phyloP scores from a whole-genome alignment of 331 rosid species.

The Quercus tomentella region DNA sequence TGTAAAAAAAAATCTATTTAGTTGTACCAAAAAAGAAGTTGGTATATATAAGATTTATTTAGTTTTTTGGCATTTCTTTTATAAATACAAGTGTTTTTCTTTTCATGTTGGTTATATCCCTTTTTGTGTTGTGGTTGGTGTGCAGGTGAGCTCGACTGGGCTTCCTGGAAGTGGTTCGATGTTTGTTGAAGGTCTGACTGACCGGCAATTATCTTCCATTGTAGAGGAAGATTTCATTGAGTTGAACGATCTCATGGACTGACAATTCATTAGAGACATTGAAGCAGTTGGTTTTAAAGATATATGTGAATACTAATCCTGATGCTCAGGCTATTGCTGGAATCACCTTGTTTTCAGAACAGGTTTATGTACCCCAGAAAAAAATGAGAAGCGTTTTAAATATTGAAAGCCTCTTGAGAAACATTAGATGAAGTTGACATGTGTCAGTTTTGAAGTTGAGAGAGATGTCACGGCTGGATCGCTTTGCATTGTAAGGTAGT shows the following conservation, averaged over 20 bases:
- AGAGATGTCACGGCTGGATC: constrained; percentile 30
- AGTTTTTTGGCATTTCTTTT: not conserved
- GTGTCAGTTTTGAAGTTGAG: constrained; percentile 26
- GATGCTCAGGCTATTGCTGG: constrained; percentile 21
- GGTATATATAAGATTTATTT: not conserved
- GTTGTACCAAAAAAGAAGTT: not conserved
- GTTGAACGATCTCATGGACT: constrained; percentile 53
- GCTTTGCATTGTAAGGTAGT: constrained; percentile 40
- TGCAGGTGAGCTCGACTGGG: constrained; percentile 42
- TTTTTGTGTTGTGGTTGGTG: constrained; percentile 17
- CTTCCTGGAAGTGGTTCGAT: constrained; percentile 15
- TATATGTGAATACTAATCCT: constrained; percentile 19
- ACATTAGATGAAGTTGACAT: constrained; percentile 11
- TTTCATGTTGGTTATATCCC: not conserved
- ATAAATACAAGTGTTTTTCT: not conserved
- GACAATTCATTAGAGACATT: constrained; percentile 11
- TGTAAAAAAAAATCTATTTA: no score
- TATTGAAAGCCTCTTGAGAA: constrained; percentile 16
- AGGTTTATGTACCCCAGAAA: constrained; percentile 21
- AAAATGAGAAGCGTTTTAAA: constrained; percentile 15
- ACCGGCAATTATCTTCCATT: constrained; percentile 27
- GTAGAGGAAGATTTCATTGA: constrained; percentile 60
- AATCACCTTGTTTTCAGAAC: constrained; percentile 18
- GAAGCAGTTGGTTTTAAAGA: constrained; percentile 15
- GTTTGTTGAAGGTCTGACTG: constrained; percentile 18